Base-by-base conservation (phyloP, 495 filamentous ascomycete genomes). In the Lasiosphaeria hispida region DNA sequence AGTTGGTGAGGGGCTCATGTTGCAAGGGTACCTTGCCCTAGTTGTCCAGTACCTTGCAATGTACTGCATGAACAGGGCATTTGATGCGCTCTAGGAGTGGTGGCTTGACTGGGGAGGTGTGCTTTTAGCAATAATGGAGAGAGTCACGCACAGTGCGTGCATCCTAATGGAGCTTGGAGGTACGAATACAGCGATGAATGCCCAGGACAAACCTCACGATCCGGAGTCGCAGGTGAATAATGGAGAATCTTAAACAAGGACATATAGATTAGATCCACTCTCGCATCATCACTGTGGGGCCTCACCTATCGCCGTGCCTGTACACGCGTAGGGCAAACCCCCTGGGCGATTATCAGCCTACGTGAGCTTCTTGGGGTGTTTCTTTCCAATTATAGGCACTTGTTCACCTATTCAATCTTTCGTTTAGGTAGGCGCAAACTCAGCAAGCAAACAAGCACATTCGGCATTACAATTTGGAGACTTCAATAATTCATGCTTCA, bases 61-160 rank as follows among this genome's bases (percentile, higher is more conserved):
- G 59, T 54, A 54, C 60, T 62, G 55, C 60, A 62, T 62, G 60
- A 57, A 62, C 54, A 62, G 41, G 53, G 42, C 17, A 19, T 48
- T 55, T 48, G 35, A 19, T 48, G 35, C 34, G 49, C 35, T 35
- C 19, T 33, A 40, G 36, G 34, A 19, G 42, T 15, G 50, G 42
- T 49, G 53, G 58, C 52, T 49, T 48, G 58, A 44, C 45, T 51
- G 18, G 47, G 40, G 36, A 39, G 59, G 59, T 3, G 59, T 57
- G 47, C 3, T 7, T 11, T 44, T 63, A 53, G 41, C 23, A 19
- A 34, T 35, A 34, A 23, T 19, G 45, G 51, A 34, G 48, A 35
- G 50, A 9, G 50, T 10, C 23, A 30, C 41, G 23, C 41, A 55
- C 53, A 55, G 53, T 55, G 42, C 57, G n/a, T n/a, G 48, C 45